Evolutionary conservation across 352 stramenopile genomes (phyloP), one percentile per base, ranked within the genome.

Genomic region (Globisporangium splendens): DNA sequence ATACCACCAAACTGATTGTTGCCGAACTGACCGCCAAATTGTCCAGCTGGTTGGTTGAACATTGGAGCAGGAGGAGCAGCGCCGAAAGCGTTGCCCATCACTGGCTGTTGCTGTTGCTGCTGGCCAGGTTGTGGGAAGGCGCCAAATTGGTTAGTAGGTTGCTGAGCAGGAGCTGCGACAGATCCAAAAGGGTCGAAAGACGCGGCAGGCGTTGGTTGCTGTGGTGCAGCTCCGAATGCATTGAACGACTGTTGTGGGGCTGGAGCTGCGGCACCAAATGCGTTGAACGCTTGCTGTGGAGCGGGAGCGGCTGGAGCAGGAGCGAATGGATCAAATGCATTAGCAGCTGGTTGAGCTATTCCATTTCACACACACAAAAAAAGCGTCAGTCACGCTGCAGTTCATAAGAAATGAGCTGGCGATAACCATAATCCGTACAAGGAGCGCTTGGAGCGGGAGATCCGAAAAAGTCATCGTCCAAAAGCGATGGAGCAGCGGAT

Each of bases 401-500:
- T 35, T 8, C 28, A 35, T 18, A 52, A 10, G 15, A 0, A 46
- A 44, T 42, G 46, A 51, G n/a, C 51, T 50, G 7, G 10, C 28
- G 28, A 0, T 35, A 4, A 35, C 0, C 5, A 35, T 35, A n/a
- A n/a, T 35, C 28, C 28, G 5, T 35, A 31, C 59, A 61, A 10
- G 77, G 59, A 48, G 75, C 56, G n/a, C n/a, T 66, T 8, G 72
- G 50, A 46, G 77, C 35, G 7, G 28, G 10, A 8, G 73, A 61
- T 8, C 66, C 70, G 44, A 94, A 94, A 57, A 94, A 92, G 57
- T 91, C 82, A 41, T 78, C 77, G 46, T 92, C 85, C 31, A 94
- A 60, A 3, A 94, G 72, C 6, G 82, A 92, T 8, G 85, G 82
- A 14, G 75, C 72, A 15, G 78, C 66, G 14, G 82, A 87, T 6